These are phyloP conservation scores for Erodium maritimum DNA, from an alignment of 345 rosid genomes.

Conservation along the genomic window DNA sequence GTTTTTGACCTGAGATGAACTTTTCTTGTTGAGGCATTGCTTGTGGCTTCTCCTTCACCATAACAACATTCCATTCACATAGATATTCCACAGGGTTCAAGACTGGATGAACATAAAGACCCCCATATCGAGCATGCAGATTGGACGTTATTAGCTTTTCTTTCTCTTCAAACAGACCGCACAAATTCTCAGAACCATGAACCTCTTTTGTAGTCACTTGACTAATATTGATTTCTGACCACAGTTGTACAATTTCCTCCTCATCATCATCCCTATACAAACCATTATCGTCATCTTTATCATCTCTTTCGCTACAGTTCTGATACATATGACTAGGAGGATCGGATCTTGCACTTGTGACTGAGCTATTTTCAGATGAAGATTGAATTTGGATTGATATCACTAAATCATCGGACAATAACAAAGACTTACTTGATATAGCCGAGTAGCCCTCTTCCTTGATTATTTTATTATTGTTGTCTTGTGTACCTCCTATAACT, in stretches of 20 bases:
- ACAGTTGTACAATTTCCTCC: too few species aligned
- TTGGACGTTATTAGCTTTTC: slow-evolving; percentile 5
- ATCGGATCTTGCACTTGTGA: not conserved
- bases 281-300: slow-evolving; percentile 11
- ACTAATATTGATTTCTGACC: not conserved
- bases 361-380: not conserved
- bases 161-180: not conserved
- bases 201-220: not conserved
- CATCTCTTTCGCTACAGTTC: slow-evolving; percentile 25
- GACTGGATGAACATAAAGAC: slow-evolving; percentile 18
- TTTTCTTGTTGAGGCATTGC: slow-evolving; percentile 20
- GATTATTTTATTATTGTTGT: not conserved
- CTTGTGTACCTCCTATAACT: slow-evolving; percentile 18
- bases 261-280: slow-evolving; percentile 5
- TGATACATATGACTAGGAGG: slow-evolving; percentile 13
- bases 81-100: slow-evolving; percentile 28
- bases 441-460: not conserved
- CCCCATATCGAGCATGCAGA: slow-evolving; percentile 13
- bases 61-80: slow-evolving; percentile 24
- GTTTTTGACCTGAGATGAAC: slow-evolving; percentile 11
- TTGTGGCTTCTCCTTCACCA: slow-evolving; percentile 12
- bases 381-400: slow-evolving; percentile 5
- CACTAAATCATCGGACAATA: not conserved
- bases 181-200: too few species aligned
- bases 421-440: not conserved